A percentile compares a stretch with the other conserved stretches of the same genome.
phyloP scores from a whole-genome alignment of 108 stramenopile species.

The Chaetoceros muelleri region DNA sequence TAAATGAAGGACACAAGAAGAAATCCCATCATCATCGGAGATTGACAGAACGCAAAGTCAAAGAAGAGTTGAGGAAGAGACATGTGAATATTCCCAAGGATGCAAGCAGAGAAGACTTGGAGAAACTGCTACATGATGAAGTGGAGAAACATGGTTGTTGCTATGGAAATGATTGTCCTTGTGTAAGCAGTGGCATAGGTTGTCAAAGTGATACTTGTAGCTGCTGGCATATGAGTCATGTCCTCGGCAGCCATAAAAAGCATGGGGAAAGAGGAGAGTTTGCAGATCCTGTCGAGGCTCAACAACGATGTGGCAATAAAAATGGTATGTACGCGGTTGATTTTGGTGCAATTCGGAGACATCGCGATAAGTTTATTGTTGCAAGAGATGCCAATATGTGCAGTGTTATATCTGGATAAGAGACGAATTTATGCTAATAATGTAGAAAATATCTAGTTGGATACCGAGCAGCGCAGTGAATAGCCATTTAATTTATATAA shows the following conservation, averaged over 20 bases:
- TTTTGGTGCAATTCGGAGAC: constrained; percentile 29
- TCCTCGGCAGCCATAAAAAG: constrained; percentile 9
- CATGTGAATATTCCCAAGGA: constrained; percentile 13
- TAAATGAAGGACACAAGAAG: constrained; percentile 39
- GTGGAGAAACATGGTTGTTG: constrained; percentile 73
- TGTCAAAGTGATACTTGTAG: constrained; percentile 79
- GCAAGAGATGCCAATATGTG: neutral
- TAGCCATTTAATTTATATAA: no score
- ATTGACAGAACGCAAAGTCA: constrained; percentile 46
- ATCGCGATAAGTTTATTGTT: constrained; percentile 28
- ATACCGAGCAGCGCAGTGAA: no score
- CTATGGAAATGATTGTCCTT: constrained; percentile 51
- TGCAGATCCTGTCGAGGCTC: constrained; percentile 30
- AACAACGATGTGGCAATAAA: constrained; percentile 56
- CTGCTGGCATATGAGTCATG: constrained; percentile 74
- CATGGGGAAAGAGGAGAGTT: constrained; percentile 7
- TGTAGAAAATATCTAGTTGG: no score
- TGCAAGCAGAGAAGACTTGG: constrained; percentile 48
- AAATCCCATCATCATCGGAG: constrained; percentile 60
- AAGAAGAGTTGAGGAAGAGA: constrained; percentile 69
- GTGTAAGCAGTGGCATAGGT: constrained; percentile 54
- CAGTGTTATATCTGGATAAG: neutral
- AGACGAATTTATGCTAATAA: neutral
- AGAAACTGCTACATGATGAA: constrained; percentile 41
- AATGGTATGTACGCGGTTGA: constrained; percentile 66